Evolutionary conservation across 1,139 yeast species (phyloP), one percentile per base, ranked within the genome.

Genomic region (Hansenula lynferdii): DNA sequence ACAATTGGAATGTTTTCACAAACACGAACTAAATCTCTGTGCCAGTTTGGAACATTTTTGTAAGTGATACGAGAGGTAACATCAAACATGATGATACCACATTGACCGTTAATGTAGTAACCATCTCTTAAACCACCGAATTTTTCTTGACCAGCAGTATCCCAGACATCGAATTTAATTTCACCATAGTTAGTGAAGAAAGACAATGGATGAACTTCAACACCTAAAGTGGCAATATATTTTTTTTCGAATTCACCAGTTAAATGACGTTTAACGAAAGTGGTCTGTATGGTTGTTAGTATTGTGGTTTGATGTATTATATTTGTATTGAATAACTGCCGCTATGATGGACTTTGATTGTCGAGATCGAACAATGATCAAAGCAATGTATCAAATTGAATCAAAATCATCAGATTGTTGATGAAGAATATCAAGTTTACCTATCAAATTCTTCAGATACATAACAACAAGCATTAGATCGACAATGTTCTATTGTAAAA

Each of bases 21-120:
- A 50, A 94, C 98, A 75, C 98, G 89, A 53, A 92, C 97, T 66
- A 94, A 80, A 70, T 94, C 98, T 71, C 94, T 78, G 82, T 92
- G 97, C 99, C 99, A 94, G 85, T 92, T 94, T 68, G 98, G 98
- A 65, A 94, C 98, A 70, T 94, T 94, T 78, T 92, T 94, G 77
- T 94, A 94, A 57, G 98, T 94, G 73, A 94, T 92, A 79, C 98
- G 89, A 40, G 97, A 89, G 48, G 99, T 94, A 50, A 94, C 98
- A 71, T 94, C 99, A 65, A 94, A 94, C 99, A 94, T 94, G 69
- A 94, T 94, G 73, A 94, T 92, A 74, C 97, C 99, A 79, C 98
- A 94, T 74, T 94, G 97, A 63, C 98, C 99, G 67, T 92, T 90
- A 67, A 94, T 92, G 73, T 94, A 92, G 77, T 94, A 92, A 64